These are phyloP conservation scores for Neostapfia colusana DNA, from an alignment of 176 grass and related monocot genomes.

Conservation along the genomic window DNA sequence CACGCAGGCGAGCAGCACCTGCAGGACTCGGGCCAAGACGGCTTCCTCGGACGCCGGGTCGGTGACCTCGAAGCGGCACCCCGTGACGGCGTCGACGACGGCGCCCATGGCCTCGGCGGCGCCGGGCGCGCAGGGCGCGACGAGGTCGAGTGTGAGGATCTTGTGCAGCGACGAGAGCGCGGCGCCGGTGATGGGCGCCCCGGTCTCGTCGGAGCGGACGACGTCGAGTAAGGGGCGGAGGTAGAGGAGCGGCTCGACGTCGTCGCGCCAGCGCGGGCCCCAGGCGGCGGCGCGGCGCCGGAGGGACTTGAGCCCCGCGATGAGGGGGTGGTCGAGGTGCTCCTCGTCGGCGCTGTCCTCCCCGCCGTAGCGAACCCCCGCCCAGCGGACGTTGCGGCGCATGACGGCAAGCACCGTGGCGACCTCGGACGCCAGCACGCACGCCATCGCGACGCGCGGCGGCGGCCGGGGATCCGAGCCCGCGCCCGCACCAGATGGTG, in stretches of 20 bases:
- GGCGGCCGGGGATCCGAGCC: neutral
- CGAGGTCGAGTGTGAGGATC: constrained; percentile 79
- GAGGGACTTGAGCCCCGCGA: constrained; percentile 74
- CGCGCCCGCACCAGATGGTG: neutral
- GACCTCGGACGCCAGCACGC: constrained; percentile 88
- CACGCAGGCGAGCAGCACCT: constrained; percentile 84
- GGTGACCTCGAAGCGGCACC: constrained; percentile 91
- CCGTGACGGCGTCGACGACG: constrained; percentile 83
- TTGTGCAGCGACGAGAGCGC: constrained; percentile 88
- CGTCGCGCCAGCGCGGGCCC: constrained; percentile 17
- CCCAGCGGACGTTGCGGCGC: constrained; percentile 97
- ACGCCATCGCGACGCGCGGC: constrained; percentile 60
- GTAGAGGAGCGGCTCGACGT: constrained; percentile 62
- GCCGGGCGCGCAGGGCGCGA: constrained; percentile 42
- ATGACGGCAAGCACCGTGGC: constrained; percentile 91
- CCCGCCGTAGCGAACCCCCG: constrained; percentile 61
- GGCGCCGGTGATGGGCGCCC: constrained; percentile 90
- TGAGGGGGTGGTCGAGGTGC: constrained; percentile 70
- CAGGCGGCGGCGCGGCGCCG: constrained; percentile 68
- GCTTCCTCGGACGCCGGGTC: constrained; percentile 94
- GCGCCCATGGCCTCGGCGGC: constrained; percentile 60
- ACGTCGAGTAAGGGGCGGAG: constrained; percentile 86
- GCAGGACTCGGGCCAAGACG: constrained; percentile 82
- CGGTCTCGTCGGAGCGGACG: constrained; percentile 92
- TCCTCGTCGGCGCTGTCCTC: constrained; percentile 60